Evolutionary conservation across 2,329 filamentous ascomycete species (phyloP), one percentile per base, ranked within the genome.

Genomic region (Trichoderma sp.): DNA sequence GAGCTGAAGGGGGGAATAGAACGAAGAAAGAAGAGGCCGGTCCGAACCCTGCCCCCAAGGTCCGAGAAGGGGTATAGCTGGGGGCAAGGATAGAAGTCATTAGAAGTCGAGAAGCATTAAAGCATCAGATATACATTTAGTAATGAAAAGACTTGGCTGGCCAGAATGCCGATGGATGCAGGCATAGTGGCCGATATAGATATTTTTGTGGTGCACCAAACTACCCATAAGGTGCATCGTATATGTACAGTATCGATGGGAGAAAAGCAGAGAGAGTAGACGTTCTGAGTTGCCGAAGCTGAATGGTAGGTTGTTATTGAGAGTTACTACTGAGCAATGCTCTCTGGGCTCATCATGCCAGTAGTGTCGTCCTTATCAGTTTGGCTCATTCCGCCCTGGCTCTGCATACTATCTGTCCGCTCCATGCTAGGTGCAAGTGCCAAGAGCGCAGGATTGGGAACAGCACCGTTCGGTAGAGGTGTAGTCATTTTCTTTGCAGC

Each of bases 341-440:
- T 94, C 82, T 95, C 91, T 4, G 93, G 93, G 78, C 93, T 96
- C 86, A 95, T 94, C 89, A 95, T 94, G 23, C 91, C 91, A 36
- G 90, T 89, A 20, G 85, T 87, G 67, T 89, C 89, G 71, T 90
- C 90, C 78, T 92, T 91, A 75, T 91, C 91, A 70, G 88, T 91
- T 79, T 90, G 89, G 73, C 87, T 91, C 76, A 89, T 83, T 68
- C 84, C 85, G n/a, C 84, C 85, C 76, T 86, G 84, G 73, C 86
- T 88, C 78, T 88, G 87, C 81, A 84, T 87, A 80, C 84, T 91
- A 76, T 85, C 87, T 73, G 81, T 84, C 74, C 83, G 86, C 81
- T 86, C 91, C 90, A 88, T 93, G 75, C 78, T 83, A 57, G 82
- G 83, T 39, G 80, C 79, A 53, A 84, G 77, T 61, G 83, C 82